Base-by-base conservation (phyloP, 106 monocot species). In the Phalaenopsis aphrodite region DNA sequence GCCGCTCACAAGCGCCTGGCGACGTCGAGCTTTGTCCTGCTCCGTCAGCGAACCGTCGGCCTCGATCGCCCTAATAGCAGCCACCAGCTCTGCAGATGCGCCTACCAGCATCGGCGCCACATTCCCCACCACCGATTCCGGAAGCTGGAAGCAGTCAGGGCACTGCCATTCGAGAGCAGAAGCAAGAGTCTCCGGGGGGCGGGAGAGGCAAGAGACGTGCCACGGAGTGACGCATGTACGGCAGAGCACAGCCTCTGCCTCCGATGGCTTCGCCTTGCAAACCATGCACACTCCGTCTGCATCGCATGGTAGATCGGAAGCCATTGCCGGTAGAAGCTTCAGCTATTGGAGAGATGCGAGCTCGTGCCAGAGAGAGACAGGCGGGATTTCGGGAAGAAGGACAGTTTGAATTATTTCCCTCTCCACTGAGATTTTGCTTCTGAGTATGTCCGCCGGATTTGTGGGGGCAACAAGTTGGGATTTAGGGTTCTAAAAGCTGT, bases 241-340 rank as follows among this genome's bases (percentile, higher is more conserved):
- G 83, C 94, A 97, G 56, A 39, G 56, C 18, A 94, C 15, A 30
- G 79, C n/a, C 49, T 97, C 97, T 7, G 80, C 69, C 82, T 86
- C 84, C 9, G 86, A 48, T 9, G 94, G 82, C 46, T 43, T 77
- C 23, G 72, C 78, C 84, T 89, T 90, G 92, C 97, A 98, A 14
- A 82, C 68, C 97, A 98, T 98, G 85, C 97, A 98, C n/a, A 76
- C 76, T 77, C 97, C 97, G 41, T 94, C 90, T 36, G 92, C 90
- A 85, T 98, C 97, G 82, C 92, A 94, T 3, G 97, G 97, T 79
- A 97, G 94, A 68, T 97, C 94, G 24, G 73, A 37, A 55, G 86
- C 83, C 86, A 89, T 89, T 23, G 77, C 42, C 43, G 11, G 0
- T 74, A 5, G 43, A 41, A 38, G 71, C 36, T 24, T 21, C 5